phyloP scores from a whole-genome alignment of 2,329 filamentous ascomycete species.

The Magnaporthiopsis rhizophila region DNA sequence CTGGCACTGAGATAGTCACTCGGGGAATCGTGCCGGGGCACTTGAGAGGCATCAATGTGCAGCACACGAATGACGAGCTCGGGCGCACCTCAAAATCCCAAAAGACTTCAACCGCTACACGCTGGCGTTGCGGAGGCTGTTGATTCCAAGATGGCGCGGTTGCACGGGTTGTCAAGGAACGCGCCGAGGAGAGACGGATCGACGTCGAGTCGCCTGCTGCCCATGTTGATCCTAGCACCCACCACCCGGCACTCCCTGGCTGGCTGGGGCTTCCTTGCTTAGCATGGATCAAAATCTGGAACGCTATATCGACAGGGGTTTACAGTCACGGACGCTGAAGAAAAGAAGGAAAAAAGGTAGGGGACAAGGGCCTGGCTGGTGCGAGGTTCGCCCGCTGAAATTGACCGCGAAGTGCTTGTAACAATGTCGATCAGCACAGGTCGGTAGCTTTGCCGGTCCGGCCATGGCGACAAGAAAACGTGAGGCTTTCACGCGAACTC shows the following conservation, averaged over 20 bases:
- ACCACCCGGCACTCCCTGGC: too few species aligned
- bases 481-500: background rate
- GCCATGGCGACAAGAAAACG: background rate
- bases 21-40: too few species aligned
- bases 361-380: background rate
- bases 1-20: background rate
- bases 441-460: background rate
- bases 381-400: background rate
- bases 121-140: background rate
- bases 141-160: background rate
- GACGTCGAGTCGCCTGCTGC: background rate
- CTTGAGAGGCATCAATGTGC: background rate
- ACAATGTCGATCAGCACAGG: background rate
- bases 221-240: background rate
- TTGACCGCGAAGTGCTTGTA: background rate
- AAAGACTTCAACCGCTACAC: background rate
- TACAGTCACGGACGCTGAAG: background rate
- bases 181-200: background rate
- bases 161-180: background rate
- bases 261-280: background rate
- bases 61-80: background rate
- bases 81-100: background rate
- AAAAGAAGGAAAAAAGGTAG: background rate
- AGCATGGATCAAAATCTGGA: background rate
- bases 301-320: background rate